Conservation (phyloP, 352 stramenopile genomes). For the Phytopythium aichiense region DNA sequence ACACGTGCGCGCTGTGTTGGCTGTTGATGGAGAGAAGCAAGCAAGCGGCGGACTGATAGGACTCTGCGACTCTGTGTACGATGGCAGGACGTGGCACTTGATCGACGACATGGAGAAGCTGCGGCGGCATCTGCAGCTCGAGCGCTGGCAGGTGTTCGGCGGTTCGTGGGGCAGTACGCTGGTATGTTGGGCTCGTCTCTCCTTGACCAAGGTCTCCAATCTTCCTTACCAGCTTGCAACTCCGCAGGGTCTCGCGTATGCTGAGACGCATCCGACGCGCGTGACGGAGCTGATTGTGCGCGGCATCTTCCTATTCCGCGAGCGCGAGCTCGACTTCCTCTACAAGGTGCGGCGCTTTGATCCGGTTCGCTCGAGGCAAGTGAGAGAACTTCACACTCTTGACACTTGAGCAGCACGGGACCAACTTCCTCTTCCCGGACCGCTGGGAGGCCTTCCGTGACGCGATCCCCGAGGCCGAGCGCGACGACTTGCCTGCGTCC, state of each 20-base stretch:
- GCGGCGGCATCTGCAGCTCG: slow-evolving; percentile 75
- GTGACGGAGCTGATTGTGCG: slow-evolving; percentile 90
- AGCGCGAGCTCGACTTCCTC: slow-evolving; percentile 92
- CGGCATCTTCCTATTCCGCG: slow-evolving; percentile 91
- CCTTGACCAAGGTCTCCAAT: neutral
- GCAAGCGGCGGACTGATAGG: neutral
- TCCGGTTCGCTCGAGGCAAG: neutral
- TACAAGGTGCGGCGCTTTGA: slow-evolving; percentile 57
- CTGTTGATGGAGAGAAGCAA: neutral
- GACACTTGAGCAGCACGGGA: slow-evolving; percentile 34
- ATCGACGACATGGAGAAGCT: slow-evolving; percentile 94
- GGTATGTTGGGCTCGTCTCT: slow-evolving; percentile 14
- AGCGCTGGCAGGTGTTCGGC: slow-evolving; percentile 93
- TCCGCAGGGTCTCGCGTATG: slow-evolving; percentile 76
- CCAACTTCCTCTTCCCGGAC: slow-evolving; percentile 90
- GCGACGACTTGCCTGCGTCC: slow-evolving; percentile 71
- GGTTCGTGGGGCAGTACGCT: slow-evolving; percentile 94
- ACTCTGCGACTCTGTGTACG: neutral
- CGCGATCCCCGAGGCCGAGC: slow-evolving; percentile 85
- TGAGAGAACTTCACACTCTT: neutral
- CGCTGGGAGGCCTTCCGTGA: slow-evolving; percentile 87
- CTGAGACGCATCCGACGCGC: slow-evolving; percentile 75
- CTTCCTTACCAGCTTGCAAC: neutral
- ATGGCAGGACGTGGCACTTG: slow-evolving; percentile 73
- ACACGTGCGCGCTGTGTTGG: slow-evolving; percentile 46